Evolutionary conservation across 2,329 filamentous ascomycete genomes (phyloP).

Genomic region (Exutisphaerella laricina): DNA sequence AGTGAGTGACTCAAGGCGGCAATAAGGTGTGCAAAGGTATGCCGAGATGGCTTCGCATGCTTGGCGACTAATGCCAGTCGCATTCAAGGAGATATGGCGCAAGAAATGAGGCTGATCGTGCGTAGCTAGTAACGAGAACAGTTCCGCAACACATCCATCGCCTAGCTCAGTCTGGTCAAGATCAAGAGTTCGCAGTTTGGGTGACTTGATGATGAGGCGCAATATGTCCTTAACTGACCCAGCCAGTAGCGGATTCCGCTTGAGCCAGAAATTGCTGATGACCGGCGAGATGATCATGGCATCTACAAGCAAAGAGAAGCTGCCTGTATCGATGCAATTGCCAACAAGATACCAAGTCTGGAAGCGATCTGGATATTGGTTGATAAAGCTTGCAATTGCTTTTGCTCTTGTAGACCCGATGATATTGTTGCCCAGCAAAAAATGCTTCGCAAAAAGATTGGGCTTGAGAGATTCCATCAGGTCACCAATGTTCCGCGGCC

Average conservation of each 20-base stretch:
- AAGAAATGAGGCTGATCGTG: conserved; percentile 21
- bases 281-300: conserved; percentile 41
- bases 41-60: conserved; percentile 26
- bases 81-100: conserved; percentile 34
- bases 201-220: conserved; percentile 41
- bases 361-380: conserved; percentile 44
- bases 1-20: conserved; percentile 29
- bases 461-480: conserved; percentile 46
- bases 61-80: conserved; percentile 25
- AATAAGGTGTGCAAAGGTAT: conserved; percentile 27
- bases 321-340: conserved; percentile 46
- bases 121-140: conserved; percentile 37
- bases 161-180: conserved; percentile 51
- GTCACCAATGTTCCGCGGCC: conserved; percentile 47
- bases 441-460: conserved; percentile 47
- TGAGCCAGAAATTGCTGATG: conserved; percentile 50
- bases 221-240: conserved; percentile 39
- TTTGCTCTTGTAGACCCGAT: conserved; percentile 47
- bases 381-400: conserved; percentile 44
- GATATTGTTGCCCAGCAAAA: conserved; percentile 52
- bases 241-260: conserved; percentile 48
- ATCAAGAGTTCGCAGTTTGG: conserved; percentile 46
- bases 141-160: conserved; percentile 41
- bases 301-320: conserved; percentile 42
- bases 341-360: conserved; percentile 54